These are phyloP conservation scores for Lasiodiplodia sp. DNA, from an alignment of 2,329 filamentous ascomycete species.

Conservation along the genomic window DNA sequence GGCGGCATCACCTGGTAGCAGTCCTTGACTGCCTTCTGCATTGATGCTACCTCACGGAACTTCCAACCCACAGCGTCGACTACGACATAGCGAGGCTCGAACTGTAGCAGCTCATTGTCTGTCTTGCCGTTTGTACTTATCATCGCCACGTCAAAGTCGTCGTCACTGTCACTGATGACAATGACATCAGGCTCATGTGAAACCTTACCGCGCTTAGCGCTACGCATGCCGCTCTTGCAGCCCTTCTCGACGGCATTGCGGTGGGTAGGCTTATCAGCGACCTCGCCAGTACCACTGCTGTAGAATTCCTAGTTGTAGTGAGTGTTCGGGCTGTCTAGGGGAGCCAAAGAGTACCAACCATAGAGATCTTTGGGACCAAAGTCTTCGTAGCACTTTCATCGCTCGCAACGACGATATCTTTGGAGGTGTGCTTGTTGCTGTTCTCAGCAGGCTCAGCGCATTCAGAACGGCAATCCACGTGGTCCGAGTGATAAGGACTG, in stretches of 20 bases:
- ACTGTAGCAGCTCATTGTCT: background rate
- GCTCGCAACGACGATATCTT: background rate
- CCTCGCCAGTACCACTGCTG: background rate
- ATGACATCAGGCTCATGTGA: background rate
- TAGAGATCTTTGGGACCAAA: background rate
- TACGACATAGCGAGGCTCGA: constrained; percentile 19
- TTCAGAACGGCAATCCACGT: background rate
- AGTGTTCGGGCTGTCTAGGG: background rate
- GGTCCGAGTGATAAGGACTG: background rate
- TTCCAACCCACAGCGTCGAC: constrained; percentile 18
- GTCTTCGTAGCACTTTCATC: background rate
- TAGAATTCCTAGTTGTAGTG: background rate
- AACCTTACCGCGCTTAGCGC: background rate
- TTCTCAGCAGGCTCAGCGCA: background rate
- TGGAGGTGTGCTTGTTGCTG: background rate
- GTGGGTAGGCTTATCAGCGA: background rate
- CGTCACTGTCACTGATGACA: background rate
- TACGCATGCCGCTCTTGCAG: background rate
- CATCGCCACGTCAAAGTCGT: background rate
- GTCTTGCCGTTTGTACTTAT: background rate
- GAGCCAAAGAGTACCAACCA: background rate
- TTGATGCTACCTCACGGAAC: constrained; percentile 7
- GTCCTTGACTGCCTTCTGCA: background rate
- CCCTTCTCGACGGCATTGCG: background rate
- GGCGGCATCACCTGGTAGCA: constrained; percentile 15